Percentiles rank a stretch among this genome's conserved stretches.
Evolutionary conservation across 1,284 basidiomycete genomes (phyloP).

Genomic region (Kwoniella shivajii): DNA sequence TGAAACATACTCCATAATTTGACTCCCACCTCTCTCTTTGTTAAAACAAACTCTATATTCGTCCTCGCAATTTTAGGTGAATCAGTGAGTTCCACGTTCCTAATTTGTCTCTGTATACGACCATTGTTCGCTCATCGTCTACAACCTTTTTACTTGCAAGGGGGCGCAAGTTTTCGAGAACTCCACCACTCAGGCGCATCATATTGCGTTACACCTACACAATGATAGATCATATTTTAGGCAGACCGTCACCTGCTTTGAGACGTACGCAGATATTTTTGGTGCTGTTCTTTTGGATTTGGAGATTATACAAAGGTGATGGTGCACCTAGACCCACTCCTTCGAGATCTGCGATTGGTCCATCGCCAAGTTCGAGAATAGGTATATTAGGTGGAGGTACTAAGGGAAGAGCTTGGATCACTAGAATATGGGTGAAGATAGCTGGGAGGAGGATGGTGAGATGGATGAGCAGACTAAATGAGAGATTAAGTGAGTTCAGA

Average conservation of each 20-base stretch:
- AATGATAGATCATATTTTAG: constrained; percentile 84
- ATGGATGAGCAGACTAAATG: constrained; percentile 47
- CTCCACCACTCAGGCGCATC: too few species aligned
- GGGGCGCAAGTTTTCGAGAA: too few species aligned
- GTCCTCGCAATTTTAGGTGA: too few species aligned
- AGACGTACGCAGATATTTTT: constrained; percentile 78
- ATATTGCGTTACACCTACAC: too few species aligned
- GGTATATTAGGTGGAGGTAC: constrained; percentile 9
- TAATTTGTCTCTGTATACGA: too few species aligned
- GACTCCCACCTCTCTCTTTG: too few species aligned
- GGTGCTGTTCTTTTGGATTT: constrained; percentile 86
- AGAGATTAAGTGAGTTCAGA: constrained; percentile 50
- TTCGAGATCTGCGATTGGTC: constrained; percentile 8
- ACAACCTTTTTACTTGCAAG: too few species aligned
- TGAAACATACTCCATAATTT: too few species aligned
- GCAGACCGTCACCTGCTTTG: constrained; percentile 73
- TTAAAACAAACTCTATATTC: too few species aligned
- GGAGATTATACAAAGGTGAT: constrained; percentile 72
- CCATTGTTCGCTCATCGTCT: too few species aligned
- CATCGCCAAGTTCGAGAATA: constrained; percentile 6
- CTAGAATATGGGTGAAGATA: constrained; percentile 33
- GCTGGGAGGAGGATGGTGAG: constrained; percentile 39
- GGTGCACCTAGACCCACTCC: constrained; percentile 45
- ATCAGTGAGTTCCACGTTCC: too few species aligned
- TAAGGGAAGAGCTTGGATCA: constrained; percentile 27